Evolutionary conservation across 176 grass and related monocot species (phyloP).

Genomic region (Elymus sibiricus): DNA sequence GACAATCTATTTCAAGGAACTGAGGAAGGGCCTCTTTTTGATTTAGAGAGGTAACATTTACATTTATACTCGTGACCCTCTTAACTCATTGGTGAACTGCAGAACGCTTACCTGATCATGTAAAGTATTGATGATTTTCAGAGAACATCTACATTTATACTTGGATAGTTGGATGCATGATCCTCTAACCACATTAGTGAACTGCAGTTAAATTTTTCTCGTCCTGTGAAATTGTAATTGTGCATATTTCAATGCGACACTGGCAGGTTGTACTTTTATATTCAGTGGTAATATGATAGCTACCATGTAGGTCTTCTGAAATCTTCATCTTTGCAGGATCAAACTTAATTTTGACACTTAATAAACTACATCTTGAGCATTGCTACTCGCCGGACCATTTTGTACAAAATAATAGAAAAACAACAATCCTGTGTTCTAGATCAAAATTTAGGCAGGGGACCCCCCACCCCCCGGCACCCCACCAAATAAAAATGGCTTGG

Average conservation of each 20-base stretch:
- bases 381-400: background rate
- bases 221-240: background rate
- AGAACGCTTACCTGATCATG: background rate
- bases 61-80: background rate
- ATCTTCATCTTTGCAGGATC: background rate
- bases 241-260: background rate
- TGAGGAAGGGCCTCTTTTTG: conserved; percentile 90
- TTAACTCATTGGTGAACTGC: background rate
- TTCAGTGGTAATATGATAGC: background rate
- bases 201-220: background rate
- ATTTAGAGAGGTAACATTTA: conserved; percentile 75
- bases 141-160: conserved; percentile 32
- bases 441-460: background rate
- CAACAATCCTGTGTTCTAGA: background rate
- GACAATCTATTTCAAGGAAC: conserved; percentile 95
- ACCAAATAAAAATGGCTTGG: background rate
- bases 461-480: too few relatives aligned
- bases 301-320: background rate
- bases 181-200: background rate
- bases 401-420: background rate
- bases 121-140: conserved; percentile 50
- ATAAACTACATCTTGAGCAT: background rate
- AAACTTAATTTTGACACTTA: background rate
- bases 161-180: background rate
- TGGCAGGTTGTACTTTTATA: background rate